Evolutionary conservation across 345 rosid genomes (phyloP), one percentile per base, ranked within the genome.

Genomic region (Citropsis articulata): DNA sequence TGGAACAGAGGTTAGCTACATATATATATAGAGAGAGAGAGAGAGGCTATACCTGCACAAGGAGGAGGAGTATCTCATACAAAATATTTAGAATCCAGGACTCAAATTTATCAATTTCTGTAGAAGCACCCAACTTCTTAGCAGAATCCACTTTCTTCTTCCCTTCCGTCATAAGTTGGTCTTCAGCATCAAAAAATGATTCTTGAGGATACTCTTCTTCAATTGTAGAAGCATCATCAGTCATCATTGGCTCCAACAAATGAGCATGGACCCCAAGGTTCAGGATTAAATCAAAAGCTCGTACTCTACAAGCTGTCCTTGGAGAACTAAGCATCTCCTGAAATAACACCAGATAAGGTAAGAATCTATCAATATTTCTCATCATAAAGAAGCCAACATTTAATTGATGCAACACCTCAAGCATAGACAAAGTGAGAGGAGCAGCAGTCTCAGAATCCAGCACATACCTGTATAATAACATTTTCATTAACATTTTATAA

Each of bases 221-320:
- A 83, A 91, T 93, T 79, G 91, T 88, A 77, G 96, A 84, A 83
- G 89, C 83, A 84, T 83, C 91, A 75, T 90, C 94, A 73, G 77
- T 80, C 79, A 83, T 82, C 86, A 90, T 85, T 38, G 99, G 98
- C 87, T 92, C 99, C 85, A 96, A 78, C 76, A 96, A 81, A 78
- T 92, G 99, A 81, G 95, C 94, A 89, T 96, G 99, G 74, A 96
- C 99, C 75, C 98, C 99, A 66, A 96, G 95, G 85, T 96, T 96
- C 86, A 96, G 86, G 79, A 96, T 90, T 84, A 96, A 85, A 87
- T 96, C 99, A 87, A 96, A 94, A 77, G 94, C 98, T 80, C 98
- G 98, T 69, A 91, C 85, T 86, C 92, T 88, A 83, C 95, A 91
- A 61, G 89, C 89, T 74, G 90, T 79, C 86, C 85, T 88, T 57